These are phyloP conservation scores for Mrakia gelida DNA, from an alignment of 768 basidiomycete species.

Conservation along the genomic window DNA sequence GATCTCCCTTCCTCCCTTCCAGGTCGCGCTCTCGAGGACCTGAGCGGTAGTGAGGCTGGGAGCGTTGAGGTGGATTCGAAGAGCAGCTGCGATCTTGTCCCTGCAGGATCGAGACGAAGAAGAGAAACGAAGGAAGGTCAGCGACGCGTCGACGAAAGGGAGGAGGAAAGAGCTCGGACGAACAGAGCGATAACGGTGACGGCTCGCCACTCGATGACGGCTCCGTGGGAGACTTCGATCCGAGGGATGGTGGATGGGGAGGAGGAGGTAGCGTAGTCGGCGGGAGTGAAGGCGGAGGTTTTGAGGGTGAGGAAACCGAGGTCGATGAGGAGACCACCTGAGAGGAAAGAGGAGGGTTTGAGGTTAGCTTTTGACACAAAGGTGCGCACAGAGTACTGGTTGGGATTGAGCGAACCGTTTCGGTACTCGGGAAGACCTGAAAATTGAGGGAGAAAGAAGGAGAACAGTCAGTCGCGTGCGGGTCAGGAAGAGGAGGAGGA, in stretches of 20 bases:
- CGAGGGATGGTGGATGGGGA: conserved; percentile 56
- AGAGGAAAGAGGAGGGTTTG: neutral
- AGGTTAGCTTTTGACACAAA: neutral
- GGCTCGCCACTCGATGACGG: conserved; percentile 92
- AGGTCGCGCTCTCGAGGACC: conserved; percentile 88
- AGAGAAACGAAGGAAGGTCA: neutral
- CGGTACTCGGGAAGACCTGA: conserved; percentile 55
- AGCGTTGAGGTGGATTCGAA: conserved; percentile 58
- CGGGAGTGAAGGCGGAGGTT: conserved; percentile 52
- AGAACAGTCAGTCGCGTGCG: neutral
- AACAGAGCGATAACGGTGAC: conserved; percentile 91
- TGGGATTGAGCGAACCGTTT: conserved; percentile 57
- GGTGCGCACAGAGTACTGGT: too few relatives aligned
- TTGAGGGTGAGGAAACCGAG: conserved; percentile 71
- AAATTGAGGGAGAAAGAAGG: neutral
- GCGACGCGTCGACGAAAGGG: neutral
- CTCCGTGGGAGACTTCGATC: conserved; percentile 72
- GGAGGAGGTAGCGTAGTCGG: conserved; percentile 41
- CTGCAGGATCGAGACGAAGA: conserved; percentile 46
- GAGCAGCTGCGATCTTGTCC: conserved; percentile 69
- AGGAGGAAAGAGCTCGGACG: conserved; percentile 39
- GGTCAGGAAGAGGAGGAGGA: neutral
- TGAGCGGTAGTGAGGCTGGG: conserved; percentile 71
- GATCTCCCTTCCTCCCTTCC: conserved; percentile 94
- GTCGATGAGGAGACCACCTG: conserved; percentile 84